Evolutionary conservation across 306 rosid genomes (phyloP).

Genomic region (Trichosanthes cucumerina): DNA sequence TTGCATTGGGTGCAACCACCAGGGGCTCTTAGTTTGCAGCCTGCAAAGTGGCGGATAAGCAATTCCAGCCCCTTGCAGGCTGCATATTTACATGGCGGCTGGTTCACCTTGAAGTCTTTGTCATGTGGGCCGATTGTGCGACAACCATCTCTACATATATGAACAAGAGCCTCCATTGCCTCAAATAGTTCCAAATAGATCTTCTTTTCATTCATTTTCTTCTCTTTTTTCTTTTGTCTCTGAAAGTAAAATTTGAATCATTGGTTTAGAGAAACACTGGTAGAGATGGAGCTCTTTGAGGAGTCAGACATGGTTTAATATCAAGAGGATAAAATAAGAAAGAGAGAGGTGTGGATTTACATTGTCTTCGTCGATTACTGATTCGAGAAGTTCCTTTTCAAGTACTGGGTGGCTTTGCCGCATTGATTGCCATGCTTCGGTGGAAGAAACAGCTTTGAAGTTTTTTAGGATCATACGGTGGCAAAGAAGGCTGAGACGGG

Average conservation of each 20-base stretch:
- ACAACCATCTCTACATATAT: conserved; percentile 89
- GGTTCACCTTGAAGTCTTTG: conserved; percentile 61
- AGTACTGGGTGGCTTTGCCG: conserved; percentile 60
- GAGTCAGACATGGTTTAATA: neutral
- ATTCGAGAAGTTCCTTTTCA: conserved; percentile 46
- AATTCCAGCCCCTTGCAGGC: conserved; percentile 81
- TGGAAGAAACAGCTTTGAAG: conserved; percentile 44
- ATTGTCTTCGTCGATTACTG: conserved; percentile 41
- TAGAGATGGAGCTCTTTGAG: neutral
- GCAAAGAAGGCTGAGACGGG: conserved; percentile 66
- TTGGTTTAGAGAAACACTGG: conserved; percentile 1
- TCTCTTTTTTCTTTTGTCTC: conserved; percentile 48
- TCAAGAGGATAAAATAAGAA: neutral
- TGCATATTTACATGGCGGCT: conserved; percentile 51
- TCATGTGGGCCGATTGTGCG: conserved; percentile 77
- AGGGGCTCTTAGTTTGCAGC: conserved; percentile 66
- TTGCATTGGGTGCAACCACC: conserved; percentile 88
- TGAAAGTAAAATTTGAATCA: conserved; percentile 17
- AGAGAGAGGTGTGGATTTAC: conserved; percentile 26
- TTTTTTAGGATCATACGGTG: conserved; percentile 50
- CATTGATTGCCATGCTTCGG: conserved; percentile 77
- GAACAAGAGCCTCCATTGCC: conserved; percentile 98
- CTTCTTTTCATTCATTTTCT: conserved; percentile 49
- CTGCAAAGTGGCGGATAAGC: conserved; percentile 92
- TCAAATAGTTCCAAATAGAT: conserved; percentile 58